Percentiles rank a stretch among this genome's conserved stretches.
Evolutionary conservation across 1,139 yeast genomes (phyloP).

Genomic region (Saccharomyces uvarum): DNA sequence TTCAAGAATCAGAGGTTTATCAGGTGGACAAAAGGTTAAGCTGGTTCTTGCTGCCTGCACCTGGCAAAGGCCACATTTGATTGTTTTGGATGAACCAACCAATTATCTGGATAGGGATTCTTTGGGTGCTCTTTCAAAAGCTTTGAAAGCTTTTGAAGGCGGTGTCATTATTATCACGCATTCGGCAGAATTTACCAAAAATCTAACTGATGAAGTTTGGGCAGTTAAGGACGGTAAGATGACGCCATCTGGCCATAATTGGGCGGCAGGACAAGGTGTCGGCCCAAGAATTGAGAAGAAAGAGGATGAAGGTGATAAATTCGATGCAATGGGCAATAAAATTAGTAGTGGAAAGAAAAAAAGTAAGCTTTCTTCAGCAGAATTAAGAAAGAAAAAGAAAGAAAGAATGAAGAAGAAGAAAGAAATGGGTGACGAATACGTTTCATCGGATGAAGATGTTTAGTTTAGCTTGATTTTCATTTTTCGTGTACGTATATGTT

Average conservation of each 20-base stretch:
- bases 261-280: conserved; percentile 99
- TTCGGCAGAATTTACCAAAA: conserved; percentile 99
- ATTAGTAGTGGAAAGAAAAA: conserved; percentile 90
- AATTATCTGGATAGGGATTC: conserved; percentile 98
- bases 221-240: conserved; percentile 93
- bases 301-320: conserved; percentile 91
- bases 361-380: conserved; percentile 94
- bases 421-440: conserved; percentile 98
- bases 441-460: conserved; percentile 72
- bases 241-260: conserved; percentile 99
- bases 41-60: conserved; percentile 99
- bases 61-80: conserved; percentile 99
- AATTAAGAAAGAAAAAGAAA: conserved; percentile 99
- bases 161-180: conserved; percentile 98
- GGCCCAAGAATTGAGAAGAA: conserved; percentile 98
- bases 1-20: conserved; percentile 98
- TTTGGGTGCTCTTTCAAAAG: conserved; percentile 97
- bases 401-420: conserved; percentile 99
- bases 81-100: conserved; percentile 97
- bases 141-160: conserved; percentile 96
- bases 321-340: conserved; percentile 99
- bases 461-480: conserved; percentile 7
- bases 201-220: conserved; percentile 98
- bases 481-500: background rate
- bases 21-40: conserved; percentile 99